These are phyloP conservation scores for Sphagnum tenellum DNA, from an alignment of 225 moss, liverwort and hornwort species.

Conservation along the genomic window DNA sequence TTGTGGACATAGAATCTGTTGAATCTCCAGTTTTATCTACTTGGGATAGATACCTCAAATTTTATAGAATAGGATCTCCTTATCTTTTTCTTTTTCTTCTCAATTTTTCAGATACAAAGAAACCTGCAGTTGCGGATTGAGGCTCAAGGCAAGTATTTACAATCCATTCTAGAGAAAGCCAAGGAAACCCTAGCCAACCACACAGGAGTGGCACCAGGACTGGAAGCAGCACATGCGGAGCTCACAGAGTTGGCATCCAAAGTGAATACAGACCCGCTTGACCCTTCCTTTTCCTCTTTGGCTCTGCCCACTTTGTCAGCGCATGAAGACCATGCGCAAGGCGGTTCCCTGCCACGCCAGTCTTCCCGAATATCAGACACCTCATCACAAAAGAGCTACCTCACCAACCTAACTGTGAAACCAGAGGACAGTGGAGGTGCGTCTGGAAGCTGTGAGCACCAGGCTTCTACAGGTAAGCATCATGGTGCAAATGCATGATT, in stretches of 20 bases:
- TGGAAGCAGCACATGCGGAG: slow-evolving; percentile 87
- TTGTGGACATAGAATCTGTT: background rate
- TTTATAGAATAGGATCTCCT: background rate
- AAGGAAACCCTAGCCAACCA: slow-evolving; percentile 84
- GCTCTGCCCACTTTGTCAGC: slow-evolving; percentile 14
- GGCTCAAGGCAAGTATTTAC: slow-evolving; percentile 91
- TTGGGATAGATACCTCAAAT: background rate
- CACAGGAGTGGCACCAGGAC: slow-evolving; percentile 56
- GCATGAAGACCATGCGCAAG: background rate
- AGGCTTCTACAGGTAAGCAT: slow-evolving; percentile 26
- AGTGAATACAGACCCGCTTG: slow-evolving; percentile 59
- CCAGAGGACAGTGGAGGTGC: slow-evolving; percentile 41
- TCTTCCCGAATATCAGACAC: slow-evolving; percentile 41
- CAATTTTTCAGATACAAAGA: slow-evolving; percentile 63
- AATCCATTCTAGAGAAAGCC: slow-evolving; percentile 94
- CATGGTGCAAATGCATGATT: no score
- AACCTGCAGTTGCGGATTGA: slow-evolving; percentile 94
- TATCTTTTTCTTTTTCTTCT: background rate
- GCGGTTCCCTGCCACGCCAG: slow-evolving; percentile 20
- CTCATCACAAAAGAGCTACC: slow-evolving; percentile 42
- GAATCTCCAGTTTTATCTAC: background rate
- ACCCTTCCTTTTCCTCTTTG: slow-evolving; percentile 31
- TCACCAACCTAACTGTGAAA: slow-evolving; percentile 38
- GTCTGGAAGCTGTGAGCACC: slow-evolving; percentile 35
- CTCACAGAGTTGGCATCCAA: slow-evolving; percentile 85